Evolutionary conservation across 192 early-diverging fungal species (phyloP).

Genomic region (Entophlyctis luteolus): DNA sequence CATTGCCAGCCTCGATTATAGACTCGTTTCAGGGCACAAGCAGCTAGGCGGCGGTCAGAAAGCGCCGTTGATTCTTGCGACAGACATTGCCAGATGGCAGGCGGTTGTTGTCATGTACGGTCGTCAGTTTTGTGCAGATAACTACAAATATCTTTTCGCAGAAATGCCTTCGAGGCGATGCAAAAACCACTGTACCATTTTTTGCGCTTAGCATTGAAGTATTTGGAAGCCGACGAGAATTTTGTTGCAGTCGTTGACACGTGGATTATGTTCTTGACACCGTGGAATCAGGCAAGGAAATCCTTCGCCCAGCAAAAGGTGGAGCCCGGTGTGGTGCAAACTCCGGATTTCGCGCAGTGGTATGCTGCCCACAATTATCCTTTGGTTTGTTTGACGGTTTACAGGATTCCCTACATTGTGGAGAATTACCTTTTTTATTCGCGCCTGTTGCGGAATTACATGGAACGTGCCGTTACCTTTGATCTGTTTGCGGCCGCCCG

Average conservation of each 20-base stretch:
- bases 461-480: constrained; percentile 27
- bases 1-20: constrained; percentile 9
- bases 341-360: constrained; percentile 39
- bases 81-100: background rate
- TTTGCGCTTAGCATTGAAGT: constrained; percentile 26
- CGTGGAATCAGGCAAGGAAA: constrained; percentile 39
- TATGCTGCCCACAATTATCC: background rate
- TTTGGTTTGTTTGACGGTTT: background rate
- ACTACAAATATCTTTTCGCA: background rate
- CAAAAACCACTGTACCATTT: constrained; percentile 35
- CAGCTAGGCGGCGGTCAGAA: background rate
- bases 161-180: constrained; percentile 4
- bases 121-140: background rate
- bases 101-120: background rate
- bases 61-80: background rate
- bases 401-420: constrained; percentile 32
- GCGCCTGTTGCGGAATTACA: constrained; percentile 21
- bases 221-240: constrained; percentile 28
- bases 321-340: constrained; percentile 32
- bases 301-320: constrained; percentile 24
- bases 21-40: background rate
- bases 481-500: constrained; percentile 26
- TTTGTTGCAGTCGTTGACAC: constrained; percentile 31
- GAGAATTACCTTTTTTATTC: constrained; percentile 44
- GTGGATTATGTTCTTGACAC: constrained; percentile 39